Percentiles rank a stretch among this genome's conserved stretches.
Conservation (phyloP, 352 stramenopile genomes). For the Phytophthora cryptogea region DNA sequence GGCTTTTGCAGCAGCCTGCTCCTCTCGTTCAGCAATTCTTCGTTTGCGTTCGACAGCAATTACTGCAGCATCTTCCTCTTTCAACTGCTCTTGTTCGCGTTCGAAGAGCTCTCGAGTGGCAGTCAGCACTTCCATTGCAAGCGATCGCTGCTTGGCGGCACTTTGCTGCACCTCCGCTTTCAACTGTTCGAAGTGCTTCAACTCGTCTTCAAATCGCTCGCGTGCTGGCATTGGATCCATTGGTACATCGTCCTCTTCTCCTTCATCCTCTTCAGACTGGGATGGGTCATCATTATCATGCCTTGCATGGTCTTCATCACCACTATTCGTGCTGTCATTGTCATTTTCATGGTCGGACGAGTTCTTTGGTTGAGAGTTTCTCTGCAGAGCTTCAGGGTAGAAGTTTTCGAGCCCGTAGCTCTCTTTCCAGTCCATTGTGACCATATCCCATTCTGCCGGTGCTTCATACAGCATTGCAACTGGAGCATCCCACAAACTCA, state of each 20-base stretch:
- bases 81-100: slow-evolving; percentile 52
- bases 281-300: background rate
- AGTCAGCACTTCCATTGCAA: slow-evolving; percentile 68
- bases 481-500: slow-evolving; percentile 62
- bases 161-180: slow-evolving; percentile 41
- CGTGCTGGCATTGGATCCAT: slow-evolving; percentile 53
- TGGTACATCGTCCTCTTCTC: slow-evolving; percentile 22
- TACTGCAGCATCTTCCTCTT: slow-evolving; percentile 48
- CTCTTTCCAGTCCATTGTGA: slow-evolving; percentile 63
- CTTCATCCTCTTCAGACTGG: slow-evolving; percentile 8
- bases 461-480: slow-evolving; percentile 63
- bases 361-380: background rate
- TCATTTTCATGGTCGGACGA: slow-evolving; percentile 20
- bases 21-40: slow-evolving; percentile 45
- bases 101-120: slow-evolving; percentile 63
- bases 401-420: slow-evolving; percentile 57
- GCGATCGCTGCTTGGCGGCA: slow-evolving; percentile 41
- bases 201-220: slow-evolving; percentile 44
- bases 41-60: slow-evolving; percentile 54
- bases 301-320: background rate
- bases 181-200: slow-evolving; percentile 36
- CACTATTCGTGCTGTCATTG: slow-evolving; percentile 3
- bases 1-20: slow-evolving; percentile 54
- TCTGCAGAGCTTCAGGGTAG: slow-evolving; percentile 25
- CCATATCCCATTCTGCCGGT: slow-evolving; percentile 54